Conservation (phyloP, 2,329 filamentous ascomycete species). For the Talaromyces marneffei region DNA sequence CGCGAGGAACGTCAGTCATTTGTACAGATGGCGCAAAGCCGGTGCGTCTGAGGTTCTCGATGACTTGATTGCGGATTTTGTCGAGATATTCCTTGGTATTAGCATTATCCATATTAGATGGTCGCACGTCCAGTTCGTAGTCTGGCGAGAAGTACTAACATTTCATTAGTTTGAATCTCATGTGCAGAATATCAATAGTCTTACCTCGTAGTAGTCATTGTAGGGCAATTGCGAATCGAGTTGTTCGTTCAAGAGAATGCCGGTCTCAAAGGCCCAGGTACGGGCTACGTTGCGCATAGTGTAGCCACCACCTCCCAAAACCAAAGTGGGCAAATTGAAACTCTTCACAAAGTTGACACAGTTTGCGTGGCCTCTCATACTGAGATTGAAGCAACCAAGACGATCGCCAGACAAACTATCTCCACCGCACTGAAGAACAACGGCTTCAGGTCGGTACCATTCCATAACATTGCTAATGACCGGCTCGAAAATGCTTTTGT, state of each 20-base stretch:
- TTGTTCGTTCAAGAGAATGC: conserved; percentile 74
- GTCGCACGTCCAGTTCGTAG: conserved; percentile 63
- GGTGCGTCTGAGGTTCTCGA: conserved; percentile 61
- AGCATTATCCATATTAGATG: conserved; percentile 67
- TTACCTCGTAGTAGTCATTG: conserved; percentile 85
- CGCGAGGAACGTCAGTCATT: conserved; percentile 58
- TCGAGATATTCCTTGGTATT: conserved; percentile 64
- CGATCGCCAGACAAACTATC: conserved; percentile 63
- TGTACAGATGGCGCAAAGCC: conserved; percentile 58
- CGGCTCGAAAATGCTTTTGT: conserved; percentile 64
- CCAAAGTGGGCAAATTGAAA: conserved; percentile 59
- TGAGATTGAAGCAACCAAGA: conserved; percentile 64
- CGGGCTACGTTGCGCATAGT: conserved; percentile 61
- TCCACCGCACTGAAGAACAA: conserved; percentile 64
- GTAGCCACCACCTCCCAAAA: conserved; percentile 63
- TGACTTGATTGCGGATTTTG: conserved; percentile 60
- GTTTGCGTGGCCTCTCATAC: conserved; percentile 65
- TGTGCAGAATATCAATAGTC: conserved; percentile 10
- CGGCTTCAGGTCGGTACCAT: conserved; percentile 61
- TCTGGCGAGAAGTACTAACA: conserved; percentile 61
- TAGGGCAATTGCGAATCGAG: conserved; percentile 82
- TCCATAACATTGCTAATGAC: conserved; percentile 64
- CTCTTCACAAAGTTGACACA: conserved; percentile 65
- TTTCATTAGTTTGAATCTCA: not conserved
- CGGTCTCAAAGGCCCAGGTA: conserved; percentile 64